Percentiles rank a stretch among this genome's conserved stretches.
phyloP scores from a whole-genome alignment of 495 filamentous ascomycete species.

The Neurospora intermedia region DNA sequence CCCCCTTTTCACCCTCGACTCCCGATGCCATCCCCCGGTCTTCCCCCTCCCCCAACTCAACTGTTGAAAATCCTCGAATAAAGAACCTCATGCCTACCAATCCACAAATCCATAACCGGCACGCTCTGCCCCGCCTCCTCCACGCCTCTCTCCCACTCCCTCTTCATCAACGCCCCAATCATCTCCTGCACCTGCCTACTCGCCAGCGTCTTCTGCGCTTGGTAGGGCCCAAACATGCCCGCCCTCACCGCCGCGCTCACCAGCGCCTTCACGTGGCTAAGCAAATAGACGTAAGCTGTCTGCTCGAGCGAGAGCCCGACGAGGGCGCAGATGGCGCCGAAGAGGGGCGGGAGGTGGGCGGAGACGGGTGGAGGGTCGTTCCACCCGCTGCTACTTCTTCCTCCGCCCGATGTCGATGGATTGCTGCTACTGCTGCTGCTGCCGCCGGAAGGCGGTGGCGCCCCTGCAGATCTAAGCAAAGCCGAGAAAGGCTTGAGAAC shows the following conservation, averaged over 20 bases:
- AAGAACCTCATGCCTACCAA: conserved; percentile 86
- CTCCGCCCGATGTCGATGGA: background rate
- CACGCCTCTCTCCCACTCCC: conserved; percentile 45
- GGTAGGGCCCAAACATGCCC: conserved; percentile 84
- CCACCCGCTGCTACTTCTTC: background rate
- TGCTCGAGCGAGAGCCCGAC: conserved; percentile 52
- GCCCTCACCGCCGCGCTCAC: conserved; percentile 83
- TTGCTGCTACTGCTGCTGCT: too few species aligned
- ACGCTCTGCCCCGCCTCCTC: conserved; percentile 81
- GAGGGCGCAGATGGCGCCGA: conserved; percentile 58
- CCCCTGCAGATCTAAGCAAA: background rate
- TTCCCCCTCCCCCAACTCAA: conserved; percentile 6
- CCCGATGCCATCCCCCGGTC: too few species aligned
- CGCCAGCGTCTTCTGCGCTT: conserved; percentile 72
- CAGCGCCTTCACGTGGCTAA: conserved; percentile 81
- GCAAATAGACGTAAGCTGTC: conserved; percentile 72
- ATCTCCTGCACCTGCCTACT: conserved; percentile 48
- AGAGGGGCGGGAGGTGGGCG: conserved; percentile 72
- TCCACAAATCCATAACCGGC: conserved; percentile 84
- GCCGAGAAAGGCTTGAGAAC: conserved; percentile 25
- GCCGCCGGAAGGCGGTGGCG: too few species aligned
- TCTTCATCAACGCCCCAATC: conserved; percentile 50
- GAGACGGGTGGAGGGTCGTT: conserved; percentile 26
- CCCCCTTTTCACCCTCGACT: background rate
- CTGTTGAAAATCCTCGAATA: conserved; percentile 95